phyloP scores from a whole-genome alignment of 352 stramenopile genomes.

The Ophiocytium majus region DNA sequence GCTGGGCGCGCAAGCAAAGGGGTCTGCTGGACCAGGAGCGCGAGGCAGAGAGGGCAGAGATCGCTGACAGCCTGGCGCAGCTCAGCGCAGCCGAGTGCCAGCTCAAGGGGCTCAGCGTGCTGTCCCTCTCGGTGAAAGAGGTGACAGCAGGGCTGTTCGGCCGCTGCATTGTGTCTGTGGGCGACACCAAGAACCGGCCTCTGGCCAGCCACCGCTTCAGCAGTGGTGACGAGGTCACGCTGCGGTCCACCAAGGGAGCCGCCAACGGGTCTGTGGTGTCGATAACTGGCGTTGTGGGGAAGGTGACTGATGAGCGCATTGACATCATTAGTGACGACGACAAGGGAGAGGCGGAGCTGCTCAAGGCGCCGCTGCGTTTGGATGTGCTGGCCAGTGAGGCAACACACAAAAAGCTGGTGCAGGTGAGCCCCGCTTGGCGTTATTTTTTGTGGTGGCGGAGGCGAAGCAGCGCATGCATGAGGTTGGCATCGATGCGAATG shows the following conservation, averaged over 20 bases:
- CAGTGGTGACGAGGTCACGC: conserved; percentile 73
- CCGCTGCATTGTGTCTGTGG: conserved; percentile 39
- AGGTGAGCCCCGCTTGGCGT: conserved; percentile 24
- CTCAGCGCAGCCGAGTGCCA: conserved; percentile 49
- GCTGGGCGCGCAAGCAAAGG: conserved; percentile 36
- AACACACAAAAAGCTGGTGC: conserved; percentile 70
- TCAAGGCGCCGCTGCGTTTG: conserved; percentile 67
- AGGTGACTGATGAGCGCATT: conserved; percentile 44
- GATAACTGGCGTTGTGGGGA: conserved; percentile 54
- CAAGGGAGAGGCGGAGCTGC: conserved; percentile 57
- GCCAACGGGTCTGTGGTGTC: neutral
- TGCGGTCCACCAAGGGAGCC: conserved; percentile 63
- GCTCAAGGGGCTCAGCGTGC: conserved; percentile 48
- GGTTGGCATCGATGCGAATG: too few species aligned
- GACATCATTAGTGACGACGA: conserved; percentile 53
- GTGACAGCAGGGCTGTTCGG: conserved; percentile 55
- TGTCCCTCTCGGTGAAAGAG: conserved; percentile 43
- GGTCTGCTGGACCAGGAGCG: conserved; percentile 41
- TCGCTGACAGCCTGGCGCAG: conserved; percentile 38
- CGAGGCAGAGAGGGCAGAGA: conserved; percentile 40
- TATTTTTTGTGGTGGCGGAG: too few species aligned
- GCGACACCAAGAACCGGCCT: conserved; percentile 37
- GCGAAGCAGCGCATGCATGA: too few species aligned
- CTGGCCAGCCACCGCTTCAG: conserved; percentile 69
- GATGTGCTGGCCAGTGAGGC: conserved; percentile 78